Percentiles rank a stretch among this genome's conserved stretches.
These are phyloP conservation scores for Hemisphaericaspora lyxosophila DNA, from an alignment of 1,139 yeast genomes.

Conservation along the genomic window DNA sequence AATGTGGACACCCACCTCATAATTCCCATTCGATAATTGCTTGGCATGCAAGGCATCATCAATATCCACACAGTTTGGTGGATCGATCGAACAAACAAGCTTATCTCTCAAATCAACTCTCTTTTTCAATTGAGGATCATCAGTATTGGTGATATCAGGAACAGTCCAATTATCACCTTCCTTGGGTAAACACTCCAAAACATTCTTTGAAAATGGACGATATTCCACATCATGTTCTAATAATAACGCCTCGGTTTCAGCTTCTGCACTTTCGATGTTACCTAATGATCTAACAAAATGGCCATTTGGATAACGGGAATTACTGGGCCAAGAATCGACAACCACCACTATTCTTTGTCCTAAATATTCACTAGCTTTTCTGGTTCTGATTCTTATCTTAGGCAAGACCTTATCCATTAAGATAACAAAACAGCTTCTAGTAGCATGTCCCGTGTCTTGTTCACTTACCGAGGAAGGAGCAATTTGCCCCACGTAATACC, in stretches of 20 bases:
- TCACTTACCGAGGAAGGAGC: constrained; percentile 73
- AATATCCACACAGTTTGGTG: constrained; percentile 97
- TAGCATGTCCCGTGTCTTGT: constrained; percentile 55
- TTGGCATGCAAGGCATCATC: constrained; percentile 97
- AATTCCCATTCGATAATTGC: constrained; percentile 84
- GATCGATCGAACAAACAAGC: constrained; percentile 93
- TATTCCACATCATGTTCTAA: constrained; percentile 96
- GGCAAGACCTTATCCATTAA: constrained; percentile 91
- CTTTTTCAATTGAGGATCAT: constrained; percentile 60
- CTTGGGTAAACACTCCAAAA: constrained; percentile 83
- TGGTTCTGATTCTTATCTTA: constrained; percentile 79
- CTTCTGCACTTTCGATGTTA: constrained; percentile 85
- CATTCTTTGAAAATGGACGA: constrained; percentile 91
- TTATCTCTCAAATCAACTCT: constrained; percentile 86
- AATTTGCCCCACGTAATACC: constrained; percentile 93
- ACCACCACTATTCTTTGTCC: constrained; percentile 91
- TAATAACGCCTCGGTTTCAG: constrained; percentile 93
- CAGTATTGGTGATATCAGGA: constrained; percentile 60
- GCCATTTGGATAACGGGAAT: constrained; percentile 87
- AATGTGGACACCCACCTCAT: constrained; percentile 97
- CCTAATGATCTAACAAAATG: constrained; percentile 92
- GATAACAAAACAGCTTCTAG: constrained; percentile 78
- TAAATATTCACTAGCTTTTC: constrained; percentile 76
- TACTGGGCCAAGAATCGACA: constrained; percentile 87
- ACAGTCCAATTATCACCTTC: constrained; percentile 95